These are phyloP conservation scores for Cephaloascus albidus DNA, from an alignment of 805 yeast genomes.

Conservation along the genomic window DNA sequence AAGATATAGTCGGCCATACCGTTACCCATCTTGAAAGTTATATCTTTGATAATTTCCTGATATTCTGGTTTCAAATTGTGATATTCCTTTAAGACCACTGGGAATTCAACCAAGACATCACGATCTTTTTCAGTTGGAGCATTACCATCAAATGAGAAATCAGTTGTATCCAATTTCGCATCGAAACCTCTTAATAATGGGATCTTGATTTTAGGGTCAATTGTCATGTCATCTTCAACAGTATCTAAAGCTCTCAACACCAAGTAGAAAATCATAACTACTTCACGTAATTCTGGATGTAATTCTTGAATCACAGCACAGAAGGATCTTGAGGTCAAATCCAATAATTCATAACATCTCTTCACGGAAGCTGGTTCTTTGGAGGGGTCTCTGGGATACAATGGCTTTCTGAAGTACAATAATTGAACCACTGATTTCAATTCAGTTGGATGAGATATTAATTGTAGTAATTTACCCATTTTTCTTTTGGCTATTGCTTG, in stretches of 20 bases:
- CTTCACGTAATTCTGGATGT: slow-evolving; percentile 80
- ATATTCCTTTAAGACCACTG: slow-evolving; percentile 57
- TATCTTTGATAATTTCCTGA: slow-evolving; percentile 69
- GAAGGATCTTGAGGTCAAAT: slow-evolving; percentile 78
- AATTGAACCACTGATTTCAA: slow-evolving; percentile 58
- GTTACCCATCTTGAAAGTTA: slow-evolving; percentile 83
- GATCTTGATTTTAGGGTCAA: slow-evolving; percentile 61
- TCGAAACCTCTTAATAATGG: slow-evolving; percentile 66
- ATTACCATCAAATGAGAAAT: slow-evolving; percentile 77
- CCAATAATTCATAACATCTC: slow-evolving; percentile 61
- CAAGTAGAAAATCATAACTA: slow-evolving; percentile 76
- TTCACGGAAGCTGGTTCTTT: slow-evolving; percentile 33
- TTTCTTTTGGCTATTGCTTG: background rate
- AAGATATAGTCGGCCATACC: slow-evolving; percentile 95
- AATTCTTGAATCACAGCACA: slow-evolving; percentile 89
- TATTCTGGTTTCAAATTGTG: slow-evolving; percentile 66
- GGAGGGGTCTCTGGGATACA: slow-evolving; percentile 37
- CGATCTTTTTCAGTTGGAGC: slow-evolving; percentile 77
- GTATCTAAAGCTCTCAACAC: slow-evolving; percentile 89
- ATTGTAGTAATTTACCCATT: slow-evolving; percentile 55
- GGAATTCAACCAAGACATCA: slow-evolving; percentile 72
- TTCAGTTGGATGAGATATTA: slow-evolving; percentile 65
- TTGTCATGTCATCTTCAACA: slow-evolving; percentile 90
- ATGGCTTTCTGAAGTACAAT: slow-evolving; percentile 42
- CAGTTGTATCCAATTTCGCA: slow-evolving; percentile 48